Evolutionary conservation across 2,329 filamentous ascomycete genomes (phyloP), one percentile per base, ranked within the genome.

Genomic region (Clarireedia sp.): DNA sequence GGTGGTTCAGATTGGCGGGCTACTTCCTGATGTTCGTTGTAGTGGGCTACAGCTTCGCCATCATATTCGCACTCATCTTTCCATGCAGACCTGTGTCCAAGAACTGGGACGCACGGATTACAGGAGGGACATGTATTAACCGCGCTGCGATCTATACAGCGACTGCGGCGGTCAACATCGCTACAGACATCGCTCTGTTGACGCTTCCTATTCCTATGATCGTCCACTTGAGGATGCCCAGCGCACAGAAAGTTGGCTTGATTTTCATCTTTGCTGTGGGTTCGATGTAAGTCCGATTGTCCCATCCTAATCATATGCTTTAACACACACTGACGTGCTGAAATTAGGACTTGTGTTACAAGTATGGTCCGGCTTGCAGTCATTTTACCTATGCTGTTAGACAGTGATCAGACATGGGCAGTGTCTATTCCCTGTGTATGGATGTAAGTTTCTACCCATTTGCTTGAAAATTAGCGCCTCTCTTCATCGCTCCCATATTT

Each of bases 391-490:
- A 21, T 52, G 7, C 26, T 52, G 10, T 16, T 37, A 24, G n/a
- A 12, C 2, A 9, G 8, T 4, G 50, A 47, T 52, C 41, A 52
- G 16, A 47, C 50, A 12, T 52, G 40, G 50, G 19, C 19, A 10
- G 50, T 52, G 17, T 52, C 50, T 8, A 17, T 52, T 47, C 50
- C 40, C 9, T 47, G 50, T 9, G 44, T 52, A 9, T 52, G 50
- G 50, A 46, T 46, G 26, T 52, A 24, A 38, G 26, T 24, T 8
- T 47, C 19, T 41, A 41, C 38, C 38, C 19, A n/a, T 41, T 37
- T 10, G 24, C 23, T 33, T 33, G 10, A 33, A 3, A 14, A 8
- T 6, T 3, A 3, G 6, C 6, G 14, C 7, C 26, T 16, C 12
- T 1, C 6, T 17, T 14, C 5, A n/a, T 26, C 19, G 2, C 3